These are phyloP conservation scores for Vachellia collinsii DNA, from an alignment of 306 rosid species.

Conservation along the genomic window DNA sequence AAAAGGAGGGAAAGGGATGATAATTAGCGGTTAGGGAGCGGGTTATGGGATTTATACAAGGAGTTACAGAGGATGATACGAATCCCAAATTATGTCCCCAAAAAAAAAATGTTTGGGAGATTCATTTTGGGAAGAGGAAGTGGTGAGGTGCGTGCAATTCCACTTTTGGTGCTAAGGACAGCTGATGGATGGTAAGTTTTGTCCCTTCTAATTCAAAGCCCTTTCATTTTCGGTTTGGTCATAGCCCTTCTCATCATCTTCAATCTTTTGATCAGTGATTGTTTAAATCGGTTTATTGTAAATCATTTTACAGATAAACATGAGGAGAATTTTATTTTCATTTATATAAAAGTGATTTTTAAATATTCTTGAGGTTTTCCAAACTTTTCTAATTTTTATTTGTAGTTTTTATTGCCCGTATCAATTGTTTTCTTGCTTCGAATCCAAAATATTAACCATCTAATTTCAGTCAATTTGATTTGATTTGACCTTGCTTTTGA, in stretches of 20 bases:
- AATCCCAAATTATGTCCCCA: neutral
- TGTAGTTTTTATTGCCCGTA: neutral
- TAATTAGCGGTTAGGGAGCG: neutral
- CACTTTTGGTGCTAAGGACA: slow-evolving; percentile 35
- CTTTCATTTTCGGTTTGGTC: slow-evolving; percentile 22
- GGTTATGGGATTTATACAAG: neutral
- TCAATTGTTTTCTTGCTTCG: neutral
- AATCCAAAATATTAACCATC: neutral
- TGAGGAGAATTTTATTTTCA: too few species aligned
- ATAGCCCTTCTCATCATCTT: neutral
- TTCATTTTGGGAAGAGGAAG: neutral
- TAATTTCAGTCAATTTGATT: neutral
- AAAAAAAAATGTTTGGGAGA: neutral
- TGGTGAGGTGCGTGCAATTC: slow-evolving; percentile 25
- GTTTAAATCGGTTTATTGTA: too few species aligned
- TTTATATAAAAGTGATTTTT: too few species aligned
- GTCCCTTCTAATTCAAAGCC: slow-evolving; percentile 43
- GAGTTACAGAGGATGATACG: neutral
- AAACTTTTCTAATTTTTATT: too few species aligned
- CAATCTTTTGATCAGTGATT: neutral
- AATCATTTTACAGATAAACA: too few species aligned
- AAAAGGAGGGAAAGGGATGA: neutral
- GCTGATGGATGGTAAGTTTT: slow-evolving; percentile 53
- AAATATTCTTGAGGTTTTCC: too few species aligned
- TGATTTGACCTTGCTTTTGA: neutral